Evolutionary conservation across 2,329 filamentous ascomycete species (phyloP).

Genomic region (Scorias spongiosa): DNA sequence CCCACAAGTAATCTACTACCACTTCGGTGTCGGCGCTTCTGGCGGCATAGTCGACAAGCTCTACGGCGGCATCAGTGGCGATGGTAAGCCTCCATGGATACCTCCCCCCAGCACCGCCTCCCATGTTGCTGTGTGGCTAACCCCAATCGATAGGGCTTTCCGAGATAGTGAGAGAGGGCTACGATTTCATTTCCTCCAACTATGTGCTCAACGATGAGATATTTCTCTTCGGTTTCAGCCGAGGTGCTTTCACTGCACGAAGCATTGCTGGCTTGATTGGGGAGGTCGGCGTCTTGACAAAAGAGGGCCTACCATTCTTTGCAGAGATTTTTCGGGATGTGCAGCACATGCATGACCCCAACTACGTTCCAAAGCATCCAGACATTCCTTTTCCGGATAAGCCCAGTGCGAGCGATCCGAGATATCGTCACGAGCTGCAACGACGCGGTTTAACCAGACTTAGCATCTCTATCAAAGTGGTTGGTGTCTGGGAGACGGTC

Average conservation of each 20-base stretch:
- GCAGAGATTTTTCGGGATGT: constrained; percentile 33
- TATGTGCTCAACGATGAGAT: constrained; percentile 37
- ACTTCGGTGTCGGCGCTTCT: constrained; percentile 31
- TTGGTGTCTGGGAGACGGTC: constrained; percentile 33
- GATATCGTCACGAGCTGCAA: constrained; percentile 27
- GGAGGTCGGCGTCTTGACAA: constrained; percentile 33
- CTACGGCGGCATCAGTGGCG: constrained; percentile 24
- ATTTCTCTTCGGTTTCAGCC: constrained; percentile 34
- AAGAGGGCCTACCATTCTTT: constrained; percentile 28
- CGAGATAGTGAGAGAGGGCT: constrained; percentile 33
- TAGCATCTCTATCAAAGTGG: constrained; percentile 24
- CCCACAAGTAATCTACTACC: constrained; percentile 37
- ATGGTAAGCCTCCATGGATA: constrained; percentile 10
- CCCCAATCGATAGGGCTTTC: constrained; percentile 20
- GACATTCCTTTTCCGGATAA: constrained; percentile 33
- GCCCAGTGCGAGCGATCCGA: constrained; percentile 26
- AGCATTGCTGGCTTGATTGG: constrained; percentile 31
- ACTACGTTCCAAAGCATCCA: constrained; percentile 30
- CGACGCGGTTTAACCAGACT: constrained; percentile 19
- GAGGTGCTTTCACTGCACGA: constrained; percentile 32
- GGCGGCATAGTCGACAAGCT: constrained; percentile 29
- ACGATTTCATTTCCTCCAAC: constrained; percentile 38
- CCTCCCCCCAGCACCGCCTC: too few relatives aligned
- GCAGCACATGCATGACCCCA: constrained; percentile 26
- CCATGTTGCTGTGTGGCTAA: too few relatives aligned